A percentile compares a stretch with the other conserved stretches of the same genome.
These are phyloP conservation scores for Lipomyces yamanashiensis DNA, from an alignment of 805 yeast genomes.

Conservation along the genomic window DNA sequence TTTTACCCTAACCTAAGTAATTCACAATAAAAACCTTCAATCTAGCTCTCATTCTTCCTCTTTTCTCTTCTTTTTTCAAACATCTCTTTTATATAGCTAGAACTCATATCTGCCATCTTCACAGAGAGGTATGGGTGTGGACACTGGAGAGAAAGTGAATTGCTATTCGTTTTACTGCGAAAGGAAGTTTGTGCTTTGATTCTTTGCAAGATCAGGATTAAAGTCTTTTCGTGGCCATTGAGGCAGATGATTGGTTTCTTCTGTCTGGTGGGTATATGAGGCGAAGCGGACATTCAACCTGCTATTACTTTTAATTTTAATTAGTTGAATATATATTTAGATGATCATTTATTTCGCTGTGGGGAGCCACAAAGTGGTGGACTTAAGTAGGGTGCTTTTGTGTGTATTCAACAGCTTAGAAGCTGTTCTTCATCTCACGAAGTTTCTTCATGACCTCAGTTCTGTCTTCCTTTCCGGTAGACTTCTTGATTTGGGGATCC, in stretches of 20 bases:
- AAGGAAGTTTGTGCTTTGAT: constrained; percentile 8
- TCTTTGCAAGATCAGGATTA: not conserved
- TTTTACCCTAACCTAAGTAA: too few relatives aligned
- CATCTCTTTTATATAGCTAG: constrained; percentile 34
- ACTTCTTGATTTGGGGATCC: constrained; percentile 64
- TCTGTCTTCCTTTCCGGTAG: constrained; percentile 58
- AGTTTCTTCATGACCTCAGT: constrained; percentile 70
- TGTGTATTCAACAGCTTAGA: constrained; percentile 9
- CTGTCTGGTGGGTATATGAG: constrained; percentile 9
- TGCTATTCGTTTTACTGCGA: constrained; percentile 19
- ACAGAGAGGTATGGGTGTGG: constrained; percentile 37
- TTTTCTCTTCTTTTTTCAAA: constrained; percentile 6
- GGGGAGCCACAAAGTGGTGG: too few relatives aligned
- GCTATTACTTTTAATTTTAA: not conserved
- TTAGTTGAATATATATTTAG: not conserved
- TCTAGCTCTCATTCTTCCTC: not conserved
- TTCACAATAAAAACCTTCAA: too few relatives aligned
- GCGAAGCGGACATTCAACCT: constrained; percentile 16
- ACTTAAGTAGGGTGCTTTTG: too few relatives aligned
- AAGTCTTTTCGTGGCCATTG: constrained; percentile 18
- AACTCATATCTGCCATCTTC: constrained; percentile 33
- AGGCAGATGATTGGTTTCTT: constrained; percentile 21
- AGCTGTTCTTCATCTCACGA: constrained; percentile 73
- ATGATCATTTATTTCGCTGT: not conserved
- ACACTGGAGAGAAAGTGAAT: constrained; percentile 34